Evolutionary conservation across 2,329 filamentous ascomycete genomes (phyloP), one percentile per base, ranked within the genome.

Genomic region (Aspergillus cejpii): DNA sequence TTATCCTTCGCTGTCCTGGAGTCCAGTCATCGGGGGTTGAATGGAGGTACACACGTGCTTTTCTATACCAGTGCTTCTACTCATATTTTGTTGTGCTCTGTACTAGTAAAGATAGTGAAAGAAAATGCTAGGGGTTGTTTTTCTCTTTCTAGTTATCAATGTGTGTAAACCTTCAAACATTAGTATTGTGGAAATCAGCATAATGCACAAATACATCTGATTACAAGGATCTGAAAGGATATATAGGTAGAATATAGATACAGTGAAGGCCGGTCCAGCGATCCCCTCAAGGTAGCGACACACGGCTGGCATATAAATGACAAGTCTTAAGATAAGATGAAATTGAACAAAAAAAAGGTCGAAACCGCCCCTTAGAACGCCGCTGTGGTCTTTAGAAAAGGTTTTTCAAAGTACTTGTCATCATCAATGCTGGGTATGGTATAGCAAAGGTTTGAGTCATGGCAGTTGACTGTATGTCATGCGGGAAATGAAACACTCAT

Each of bases 171-270:
- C 31, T 7, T 37, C 33, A 15, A 37, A 26, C 29, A 33, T n/a
- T 33, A 33, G 29, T 33, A 33, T 15, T 33, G 29, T 33, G n/a
- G n/a, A n/a, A n/a, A n/a, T n/a, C n/a, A n/a, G n/a, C n/a, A n/a
- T 31, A 6, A 23, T n/a, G 37, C 14, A 36, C 27, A 43, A 21
- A 48, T 29, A 39, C 6, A 29, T 19, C 21, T 27, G 17, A 51
- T 23, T 21, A 42, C 45, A 39, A 34, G 36, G 39, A 20, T 34
- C 36, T 12, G 23, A 50, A 46, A 45, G 47, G 37, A 45, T 48
- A 51, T 48, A 50, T 52, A 48, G 52, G 8, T 24, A 50, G 37
- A 36, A 52, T 57, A 62, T 60, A 61, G 53, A 47, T 62, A 63
- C 58, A 62, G 48, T 49, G 44, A 59, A 57, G 47, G 43, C 51